Evolutionary conservation across 1,284 basidiomycete genomes (phyloP).

Genomic region (Chondrostereum purpureum): DNA sequence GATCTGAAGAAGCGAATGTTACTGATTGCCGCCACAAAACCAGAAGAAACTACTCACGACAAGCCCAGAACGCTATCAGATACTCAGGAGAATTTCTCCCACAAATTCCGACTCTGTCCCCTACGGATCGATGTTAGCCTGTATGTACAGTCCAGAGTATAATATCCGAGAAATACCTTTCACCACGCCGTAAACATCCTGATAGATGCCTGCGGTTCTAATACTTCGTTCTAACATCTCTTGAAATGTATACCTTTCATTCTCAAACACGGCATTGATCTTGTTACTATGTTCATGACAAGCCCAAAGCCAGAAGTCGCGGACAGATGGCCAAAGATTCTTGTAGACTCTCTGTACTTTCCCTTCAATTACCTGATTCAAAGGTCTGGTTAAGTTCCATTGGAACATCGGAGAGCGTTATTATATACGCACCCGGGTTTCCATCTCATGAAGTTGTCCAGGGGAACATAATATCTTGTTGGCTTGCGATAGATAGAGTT

Average conservation of each 20-base stretch:
- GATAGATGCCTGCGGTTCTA: slow-evolving; percentile 42
- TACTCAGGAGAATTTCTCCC: slow-evolving; percentile 58
- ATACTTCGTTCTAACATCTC: slow-evolving; percentile 39
- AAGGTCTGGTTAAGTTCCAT: too few relatives aligned
- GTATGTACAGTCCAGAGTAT: slow-evolving; percentile 15
- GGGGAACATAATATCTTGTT: too few relatives aligned
- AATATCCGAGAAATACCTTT: slow-evolving; percentile 32
- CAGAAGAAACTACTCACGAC: slow-evolving; percentile 29
- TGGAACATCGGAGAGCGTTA: too few relatives aligned
- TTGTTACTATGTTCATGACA: slow-evolving; percentile 33
- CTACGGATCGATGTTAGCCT: too few relatives aligned
- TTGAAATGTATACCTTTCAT: slow-evolving; percentile 43
- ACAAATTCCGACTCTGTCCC: slow-evolving; percentile 58
- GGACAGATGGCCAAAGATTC: slow-evolving; percentile 46
- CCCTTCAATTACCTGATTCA: slow-evolving; percentile 48
- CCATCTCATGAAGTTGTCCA: too few relatives aligned
- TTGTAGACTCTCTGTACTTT: slow-evolving; percentile 51
- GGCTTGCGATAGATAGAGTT: too few relatives aligned
- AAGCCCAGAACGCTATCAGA: slow-evolving; percentile 54
- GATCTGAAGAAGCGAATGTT: too few relatives aligned
- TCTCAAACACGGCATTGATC: slow-evolving; percentile 54
- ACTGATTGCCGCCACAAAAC: too few relatives aligned
- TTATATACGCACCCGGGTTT: too few relatives aligned
- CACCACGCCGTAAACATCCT: slow-evolving; percentile 35
- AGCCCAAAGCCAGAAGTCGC: slow-evolving; percentile 48